Evolutionary conservation across 345 rosid species (phyloP).

Genomic region (Theobroma cacao): DNA sequence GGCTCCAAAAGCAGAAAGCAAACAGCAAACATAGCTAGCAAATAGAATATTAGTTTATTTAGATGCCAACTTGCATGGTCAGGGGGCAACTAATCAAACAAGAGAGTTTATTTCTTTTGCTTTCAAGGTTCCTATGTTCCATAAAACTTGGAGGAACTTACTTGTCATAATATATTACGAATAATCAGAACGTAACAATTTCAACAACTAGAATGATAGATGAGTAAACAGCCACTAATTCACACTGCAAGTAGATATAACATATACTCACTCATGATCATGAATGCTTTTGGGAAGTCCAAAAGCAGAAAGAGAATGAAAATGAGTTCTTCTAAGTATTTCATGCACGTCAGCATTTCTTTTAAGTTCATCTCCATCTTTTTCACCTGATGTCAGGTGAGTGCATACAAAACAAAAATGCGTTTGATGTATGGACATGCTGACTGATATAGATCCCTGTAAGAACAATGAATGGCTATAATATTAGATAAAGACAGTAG

Average conservation of each 20-base stretch:
- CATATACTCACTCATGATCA: slow-evolving; percentile 81
- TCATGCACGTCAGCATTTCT: slow-evolving; percentile 89
- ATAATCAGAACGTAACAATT: not conserved
- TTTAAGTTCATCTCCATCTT: slow-evolving; percentile 83
- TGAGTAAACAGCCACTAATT: not conserved
- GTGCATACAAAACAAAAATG: slow-evolving; percentile 73
- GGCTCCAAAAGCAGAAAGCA: not conserved
- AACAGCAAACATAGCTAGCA: not conserved
- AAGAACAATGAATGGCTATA: slow-evolving; percentile 16
- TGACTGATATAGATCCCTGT: slow-evolving; percentile 95
- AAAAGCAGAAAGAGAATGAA: slow-evolving; percentile 51
- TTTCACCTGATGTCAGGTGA: slow-evolving; percentile 91
- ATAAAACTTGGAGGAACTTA: not conserved
- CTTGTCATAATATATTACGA: not conserved
- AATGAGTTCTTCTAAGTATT: slow-evolving; percentile 76
- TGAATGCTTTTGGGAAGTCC: slow-evolving; percentile 66
- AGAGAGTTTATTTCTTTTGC: not conserved
- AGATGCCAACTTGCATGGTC: not conserved
- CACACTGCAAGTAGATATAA: not conserved
- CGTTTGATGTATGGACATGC: slow-evolving; percentile 92
- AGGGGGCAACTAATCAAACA: not conserved
- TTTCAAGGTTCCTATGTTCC: not conserved
- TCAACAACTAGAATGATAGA: not conserved
- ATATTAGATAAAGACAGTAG: not conserved
- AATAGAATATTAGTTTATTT: not conserved